phyloP scores from a whole-genome alignment of 1,284 basidiomycete genomes.

The Sporisorium iseilematis-ciliati region DNA sequence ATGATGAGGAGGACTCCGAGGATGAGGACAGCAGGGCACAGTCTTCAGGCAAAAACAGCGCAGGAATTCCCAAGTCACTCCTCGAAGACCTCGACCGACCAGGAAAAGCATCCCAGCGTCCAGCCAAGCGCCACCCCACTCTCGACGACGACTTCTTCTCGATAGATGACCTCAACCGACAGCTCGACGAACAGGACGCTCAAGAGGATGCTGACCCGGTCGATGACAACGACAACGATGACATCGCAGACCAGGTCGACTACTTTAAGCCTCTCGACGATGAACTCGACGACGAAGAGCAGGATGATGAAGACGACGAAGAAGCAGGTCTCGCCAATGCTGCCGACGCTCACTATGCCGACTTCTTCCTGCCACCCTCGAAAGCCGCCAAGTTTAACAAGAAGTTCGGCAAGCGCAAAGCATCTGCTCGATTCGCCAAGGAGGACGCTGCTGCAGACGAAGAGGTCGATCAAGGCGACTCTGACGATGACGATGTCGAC shows the following conservation, averaged over 20 bases:
- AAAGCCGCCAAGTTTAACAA: constrained; percentile 52
- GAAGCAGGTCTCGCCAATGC: constrained; percentile 29
- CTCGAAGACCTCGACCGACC: constrained; percentile 58
- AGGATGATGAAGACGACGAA: constrained; percentile 47
- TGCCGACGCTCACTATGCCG: constrained; percentile 71
- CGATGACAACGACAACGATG: constrained; percentile 73
- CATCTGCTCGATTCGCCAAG: constrained; percentile 38
- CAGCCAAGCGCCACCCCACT: constrained; percentile 72
- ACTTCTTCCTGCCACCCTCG: constrained; percentile 74
- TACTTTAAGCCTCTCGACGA: constrained; percentile 60
- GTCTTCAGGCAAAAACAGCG: constrained; percentile 72
- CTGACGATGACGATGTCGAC: constrained; percentile 19
- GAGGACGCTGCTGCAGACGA: constrained; percentile 38
- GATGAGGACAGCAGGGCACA: constrained; percentile 72
- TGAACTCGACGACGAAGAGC: constrained; percentile 41
- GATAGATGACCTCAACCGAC: constrained; percentile 86
- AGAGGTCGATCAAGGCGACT: constrained; percentile 5
- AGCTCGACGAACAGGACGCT: constrained; percentile 84
- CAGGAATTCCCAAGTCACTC: constrained; percentile 72
- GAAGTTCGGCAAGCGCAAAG: constrained; percentile 47
- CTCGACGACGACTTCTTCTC: constrained; percentile 96
- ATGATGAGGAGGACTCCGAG: constrained; percentile 36
- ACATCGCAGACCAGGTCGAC: constrained; percentile 72
- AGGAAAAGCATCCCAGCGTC: constrained; percentile 26
- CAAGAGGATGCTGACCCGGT: constrained; percentile 73